These are phyloP conservation scores for Teunomyces cretensis DNA, from an alignment of 805 yeast species.

Conservation along the genomic window DNA sequence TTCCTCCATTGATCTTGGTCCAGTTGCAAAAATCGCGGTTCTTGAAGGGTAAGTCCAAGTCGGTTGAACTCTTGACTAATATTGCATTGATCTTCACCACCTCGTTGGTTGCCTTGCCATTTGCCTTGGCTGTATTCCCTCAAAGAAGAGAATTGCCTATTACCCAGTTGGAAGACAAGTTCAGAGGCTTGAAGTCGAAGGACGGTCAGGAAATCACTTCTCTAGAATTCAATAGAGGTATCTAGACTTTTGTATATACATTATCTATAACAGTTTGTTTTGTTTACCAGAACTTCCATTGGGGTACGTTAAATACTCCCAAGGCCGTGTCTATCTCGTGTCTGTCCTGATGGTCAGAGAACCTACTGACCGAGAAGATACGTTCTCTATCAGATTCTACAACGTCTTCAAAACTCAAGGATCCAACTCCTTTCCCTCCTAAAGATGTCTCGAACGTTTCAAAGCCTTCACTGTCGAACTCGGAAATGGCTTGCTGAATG, in stretches of 20 bases:
- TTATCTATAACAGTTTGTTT: not conserved
- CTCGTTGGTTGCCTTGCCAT: constrained; percentile 84
- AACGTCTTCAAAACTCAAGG: constrained; percentile 21
- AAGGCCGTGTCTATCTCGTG: constrained; percentile 48
- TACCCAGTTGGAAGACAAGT: constrained; percentile 59
- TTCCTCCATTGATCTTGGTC: constrained; percentile 86
- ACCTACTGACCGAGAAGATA: constrained; percentile 30
- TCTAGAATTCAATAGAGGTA: constrained; percentile 92
- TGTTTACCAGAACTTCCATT: constrained; percentile 65
- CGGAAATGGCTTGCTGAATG: constrained; percentile 34
- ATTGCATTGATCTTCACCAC: constrained; percentile 84
- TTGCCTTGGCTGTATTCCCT: constrained; percentile 95
- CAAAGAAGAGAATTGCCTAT: constrained; percentile 71
- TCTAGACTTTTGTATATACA: constrained; percentile 40
- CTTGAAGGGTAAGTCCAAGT: constrained; percentile 65
- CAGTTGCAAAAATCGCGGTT: constrained; percentile 65
- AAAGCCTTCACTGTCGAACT: constrained; percentile 51
- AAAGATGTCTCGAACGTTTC: constrained; percentile 76
- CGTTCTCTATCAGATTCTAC: constrained; percentile 10
- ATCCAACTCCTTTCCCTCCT: constrained; percentile 90
- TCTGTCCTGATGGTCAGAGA: constrained; percentile 40
- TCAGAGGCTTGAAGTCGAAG: constrained; percentile 59
- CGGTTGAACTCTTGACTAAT: constrained; percentile 69
- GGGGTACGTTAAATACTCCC: constrained; percentile 41
- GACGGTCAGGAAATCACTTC: constrained; percentile 55